A percentile compares a stretch with the other conserved stretches of the same genome.
Conservation (phyloP, 441 rosid species). For the Jatropha multifida region DNA sequence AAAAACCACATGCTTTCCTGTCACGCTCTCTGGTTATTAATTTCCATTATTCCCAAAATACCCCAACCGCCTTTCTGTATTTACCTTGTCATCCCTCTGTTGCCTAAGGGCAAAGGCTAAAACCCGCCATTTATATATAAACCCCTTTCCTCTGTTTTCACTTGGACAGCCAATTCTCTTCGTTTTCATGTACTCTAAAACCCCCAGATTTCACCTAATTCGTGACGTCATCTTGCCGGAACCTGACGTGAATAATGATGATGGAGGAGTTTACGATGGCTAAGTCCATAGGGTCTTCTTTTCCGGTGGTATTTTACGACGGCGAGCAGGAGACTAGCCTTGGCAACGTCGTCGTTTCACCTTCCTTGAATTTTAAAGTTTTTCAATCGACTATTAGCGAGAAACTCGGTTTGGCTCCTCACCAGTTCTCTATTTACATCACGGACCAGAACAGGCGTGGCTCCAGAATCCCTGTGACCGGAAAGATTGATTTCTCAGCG, state of each 20-base stretch:
- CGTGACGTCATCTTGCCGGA: background rate
- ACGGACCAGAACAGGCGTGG: constrained; percentile 22
- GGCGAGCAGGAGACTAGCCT: constrained; percentile 44
- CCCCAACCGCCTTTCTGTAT: constrained; percentile 28
- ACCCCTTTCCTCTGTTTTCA: background rate
- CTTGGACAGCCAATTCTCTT: background rate
- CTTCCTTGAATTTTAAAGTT: constrained; percentile 32
- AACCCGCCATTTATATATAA: constrained; percentile 27
- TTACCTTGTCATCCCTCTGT: constrained; percentile 14
- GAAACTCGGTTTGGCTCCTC: constrained; percentile 43
- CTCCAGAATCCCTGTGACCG: constrained; percentile 33
- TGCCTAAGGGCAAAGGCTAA: background rate
- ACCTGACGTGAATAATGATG: background rate
- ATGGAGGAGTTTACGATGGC: background rate
- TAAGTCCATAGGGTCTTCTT: constrained; percentile 1
- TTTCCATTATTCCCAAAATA: constrained; percentile 26
- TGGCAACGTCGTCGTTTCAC: constrained; percentile 34
- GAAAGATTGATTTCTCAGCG: constrained; percentile 37
- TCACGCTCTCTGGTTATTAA: background rate
- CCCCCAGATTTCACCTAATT: background rate
- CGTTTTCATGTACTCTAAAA: background rate
- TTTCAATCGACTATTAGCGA: constrained; percentile 35
- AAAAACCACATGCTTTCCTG: background rate
- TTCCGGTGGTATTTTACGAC: constrained; percentile 47
- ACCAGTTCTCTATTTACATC: constrained; percentile 43